Percentiles rank a stretch among this genome's conserved stretches.
Conservation (phyloP, 805 yeast genomes). For the Saccharomycopsis sp. region DNA sequence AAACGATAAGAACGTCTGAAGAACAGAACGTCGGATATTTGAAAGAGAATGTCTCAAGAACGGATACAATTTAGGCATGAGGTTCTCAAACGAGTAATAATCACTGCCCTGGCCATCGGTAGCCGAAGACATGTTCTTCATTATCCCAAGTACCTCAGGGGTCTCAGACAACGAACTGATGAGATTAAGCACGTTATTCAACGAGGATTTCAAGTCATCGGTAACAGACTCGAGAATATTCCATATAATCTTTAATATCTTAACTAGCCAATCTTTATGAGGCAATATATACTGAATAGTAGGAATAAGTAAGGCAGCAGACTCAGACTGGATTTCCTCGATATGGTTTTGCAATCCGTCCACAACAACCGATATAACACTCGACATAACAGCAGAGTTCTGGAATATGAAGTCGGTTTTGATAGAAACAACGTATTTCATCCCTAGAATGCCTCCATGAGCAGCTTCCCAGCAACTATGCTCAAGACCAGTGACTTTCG, state of each 20-base stretch:
- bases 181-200: slow-evolving; percentile 93
- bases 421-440: slow-evolving; percentile 86
- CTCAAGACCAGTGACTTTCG: slow-evolving; percentile 34
- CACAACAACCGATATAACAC: slow-evolving; percentile 76
- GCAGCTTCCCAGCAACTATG: slow-evolving; percentile 89
- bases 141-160: slow-evolving; percentile 69
- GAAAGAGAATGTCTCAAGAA: slow-evolving; percentile 90
- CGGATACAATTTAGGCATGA: slow-evolving; percentile 90
- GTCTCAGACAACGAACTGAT: slow-evolving; percentile 82
- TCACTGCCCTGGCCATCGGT: not conserved
- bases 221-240: slow-evolving; percentile 73
- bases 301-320: slow-evolving; percentile 89
- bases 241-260: slow-evolving; percentile 70
- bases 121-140: slow-evolving; percentile 41
- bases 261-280: slow-evolving; percentile 18
- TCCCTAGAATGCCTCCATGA: slow-evolving; percentile 95
- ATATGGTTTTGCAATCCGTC: slow-evolving; percentile 76
- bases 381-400: slow-evolving; percentile 50
- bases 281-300: slow-evolving; percentile 41
- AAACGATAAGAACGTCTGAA: slow-evolving; percentile 75
- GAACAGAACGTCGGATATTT: slow-evolving; percentile 82
- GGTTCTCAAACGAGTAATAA: slow-evolving; percentile 51
- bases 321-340: slow-evolving; percentile 96
- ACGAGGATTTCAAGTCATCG: slow-evolving; percentile 91
- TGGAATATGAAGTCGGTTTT: slow-evolving; percentile 68